Base-by-base conservation (phyloP, 495 filamentous ascomycete species). In the Penicillium tannophilum region DNA sequence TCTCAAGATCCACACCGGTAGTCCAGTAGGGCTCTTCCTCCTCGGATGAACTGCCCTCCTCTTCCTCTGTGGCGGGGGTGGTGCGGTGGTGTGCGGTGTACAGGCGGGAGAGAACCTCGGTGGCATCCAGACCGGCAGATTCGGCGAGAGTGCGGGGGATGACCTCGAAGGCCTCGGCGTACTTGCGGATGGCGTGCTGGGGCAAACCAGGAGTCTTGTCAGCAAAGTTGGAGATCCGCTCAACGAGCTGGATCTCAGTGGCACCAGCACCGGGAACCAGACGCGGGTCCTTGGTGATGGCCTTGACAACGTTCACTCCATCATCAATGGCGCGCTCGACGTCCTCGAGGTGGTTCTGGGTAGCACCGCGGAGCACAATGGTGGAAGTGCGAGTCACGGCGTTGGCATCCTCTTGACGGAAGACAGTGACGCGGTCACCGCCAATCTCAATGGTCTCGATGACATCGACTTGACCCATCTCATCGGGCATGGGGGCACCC, bases 381-480 rank as follows among this genome's bases (percentile, higher is more conserved):
- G 95, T 99, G 14, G 95, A 90, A 46, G 95, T 99, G 63, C 91
- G 86, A 6, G 95, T 97, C 19, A 84, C 81, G 60, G 97, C 90
- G 68, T 91, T 88, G 67, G 92, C 90, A 61, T 93, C 87, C 76
- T 98, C 94, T 81, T 99, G 95, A 62, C 95, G 82, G 85, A 99
- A 99, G 20, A 98, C 93, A 9, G 95, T 99, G 42, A 99, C 95
- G 36, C 95, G 90, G 80, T 99, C 95, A 68, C 95, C 95, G 56
- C 95, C 95, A 71, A 99, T 98, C 76, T 99, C 95, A 45, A 93
- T 84, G 7, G 95, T 99, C 83, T 98, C 95, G 19, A 99, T 93
- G 28, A 99, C 75, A 75, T 99, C 95, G 58, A 98, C 82, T 61
- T 73, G 88, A 61, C 95, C 95, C 92, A 97, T 98, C 82, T 99